Conservation (phyloP, 371 early-diverging fungal species). For the Mortierella sp. region DNA sequence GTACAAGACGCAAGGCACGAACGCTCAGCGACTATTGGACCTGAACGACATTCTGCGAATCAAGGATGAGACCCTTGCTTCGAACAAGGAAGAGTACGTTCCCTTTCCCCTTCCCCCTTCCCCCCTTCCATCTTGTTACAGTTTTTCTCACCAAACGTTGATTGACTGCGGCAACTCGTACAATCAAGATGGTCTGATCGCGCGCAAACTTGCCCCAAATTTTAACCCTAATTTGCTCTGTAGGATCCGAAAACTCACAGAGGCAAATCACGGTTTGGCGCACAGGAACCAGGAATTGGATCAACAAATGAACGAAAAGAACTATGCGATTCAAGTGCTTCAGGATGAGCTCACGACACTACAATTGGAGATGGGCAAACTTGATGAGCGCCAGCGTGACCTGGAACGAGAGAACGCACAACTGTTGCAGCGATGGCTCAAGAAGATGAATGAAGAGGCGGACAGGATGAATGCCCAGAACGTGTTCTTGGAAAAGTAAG, state of each 20-base stretch:
- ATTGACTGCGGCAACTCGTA: conserved; percentile 12
- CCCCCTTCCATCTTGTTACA: no score
- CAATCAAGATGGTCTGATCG: no score
- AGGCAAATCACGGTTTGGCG: conserved; percentile 52
- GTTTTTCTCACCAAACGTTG: background rate
- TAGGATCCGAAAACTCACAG: conserved; percentile 63
- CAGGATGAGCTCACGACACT: conserved; percentile 93
- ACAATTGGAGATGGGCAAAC: conserved; percentile 89
- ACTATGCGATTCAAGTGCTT: conserved; percentile 87
- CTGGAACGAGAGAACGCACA: conserved; percentile 87
- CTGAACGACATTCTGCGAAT: conserved; percentile 81
- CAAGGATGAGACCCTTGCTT: conserved; percentile 72
- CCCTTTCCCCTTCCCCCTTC: conserved; percentile 3
- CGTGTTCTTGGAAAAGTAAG: conserved; percentile 73
- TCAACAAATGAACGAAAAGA: conserved; percentile 84
- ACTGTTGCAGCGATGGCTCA: conserved; percentile 90
- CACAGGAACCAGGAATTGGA: conserved; percentile 64
- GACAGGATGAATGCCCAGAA: conserved; percentile 95
- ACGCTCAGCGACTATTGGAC: conserved; percentile 90
- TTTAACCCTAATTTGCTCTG: background rate
- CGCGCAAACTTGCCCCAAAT: no score
- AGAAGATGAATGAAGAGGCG: conserved; percentile 93
- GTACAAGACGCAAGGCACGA: conserved; percentile 91
- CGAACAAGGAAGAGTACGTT: conserved; percentile 74
- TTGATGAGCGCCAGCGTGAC: conserved; percentile 80